A percentile compares a stretch with the other conserved stretches of the same genome.
Evolutionary conservation across 768 basidiomycete species (phyloP).

Genomic region (Russula lepida): DNA sequence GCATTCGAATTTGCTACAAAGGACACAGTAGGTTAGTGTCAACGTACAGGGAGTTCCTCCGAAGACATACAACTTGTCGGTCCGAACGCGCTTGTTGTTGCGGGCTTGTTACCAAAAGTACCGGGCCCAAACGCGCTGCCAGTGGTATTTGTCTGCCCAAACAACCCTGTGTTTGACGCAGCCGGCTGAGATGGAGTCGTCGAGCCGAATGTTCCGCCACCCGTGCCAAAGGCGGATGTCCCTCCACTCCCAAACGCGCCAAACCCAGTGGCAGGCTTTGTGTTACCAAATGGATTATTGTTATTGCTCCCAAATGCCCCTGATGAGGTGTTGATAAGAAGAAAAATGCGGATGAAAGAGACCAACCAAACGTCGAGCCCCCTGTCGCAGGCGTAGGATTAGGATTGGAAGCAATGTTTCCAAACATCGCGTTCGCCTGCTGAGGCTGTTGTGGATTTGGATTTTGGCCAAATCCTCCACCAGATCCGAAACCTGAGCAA

Average conservation of each 20-base stretch:
- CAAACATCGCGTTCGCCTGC: slow-evolving; percentile 77
- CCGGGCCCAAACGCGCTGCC: slow-evolving; percentile 26
- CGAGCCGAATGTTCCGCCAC: slow-evolving; percentile 35
- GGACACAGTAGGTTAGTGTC: slow-evolving; percentile 3
- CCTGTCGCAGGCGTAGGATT: slow-evolving; percentile 29
- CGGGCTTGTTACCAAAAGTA: slow-evolving; percentile 37
- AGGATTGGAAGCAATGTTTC: slow-evolving; percentile 39
- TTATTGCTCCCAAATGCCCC: slow-evolving; percentile 32
- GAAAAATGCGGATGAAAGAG: slow-evolving; percentile 12
- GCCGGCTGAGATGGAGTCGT: slow-evolving; percentile 23
- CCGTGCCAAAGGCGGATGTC: slow-evolving; percentile 43
- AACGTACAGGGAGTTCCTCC: background rate
- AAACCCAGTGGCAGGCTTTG: slow-evolving; percentile 69
- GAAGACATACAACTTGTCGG: slow-evolving; percentile 28
- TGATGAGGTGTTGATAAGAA: slow-evolving; percentile 21
- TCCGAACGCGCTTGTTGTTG: slow-evolving; percentile 39
- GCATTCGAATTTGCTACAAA: slow-evolving; percentile 26
- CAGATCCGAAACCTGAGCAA: slow-evolving; percentile 31
- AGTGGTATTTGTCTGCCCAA: slow-evolving; percentile 46
- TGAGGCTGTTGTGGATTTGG: slow-evolving; percentile 39
- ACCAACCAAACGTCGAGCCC: slow-evolving; percentile 31
- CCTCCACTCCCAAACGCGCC: slow-evolving; percentile 63
- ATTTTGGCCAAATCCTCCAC: slow-evolving; percentile 46
- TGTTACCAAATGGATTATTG: slow-evolving; percentile 45
- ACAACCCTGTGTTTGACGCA: slow-evolving; percentile 45